phyloP scores from a whole-genome alignment of 75 land plant species.

The Pseudotsuga menziesii region DNA sequence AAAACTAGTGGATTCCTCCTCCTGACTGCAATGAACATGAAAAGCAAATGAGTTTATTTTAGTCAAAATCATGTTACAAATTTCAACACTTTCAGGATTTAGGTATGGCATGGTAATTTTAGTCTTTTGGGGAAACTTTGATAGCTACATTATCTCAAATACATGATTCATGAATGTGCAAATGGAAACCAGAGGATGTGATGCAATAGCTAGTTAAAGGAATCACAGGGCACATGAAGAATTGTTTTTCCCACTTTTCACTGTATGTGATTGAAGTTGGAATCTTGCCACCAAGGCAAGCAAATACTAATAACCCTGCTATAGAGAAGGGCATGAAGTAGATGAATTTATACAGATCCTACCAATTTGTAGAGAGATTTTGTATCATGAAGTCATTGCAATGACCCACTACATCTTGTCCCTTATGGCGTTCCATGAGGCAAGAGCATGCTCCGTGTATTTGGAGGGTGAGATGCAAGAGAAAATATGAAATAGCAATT shows the following conservation, averaged over 20 bases:
- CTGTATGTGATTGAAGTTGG: background rate
- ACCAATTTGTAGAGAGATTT: background rate
- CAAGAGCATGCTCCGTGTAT: background rate
- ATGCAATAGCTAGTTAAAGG: background rate
- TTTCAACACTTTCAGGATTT: background rate
- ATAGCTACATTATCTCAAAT: background rate
- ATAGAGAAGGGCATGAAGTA: background rate
- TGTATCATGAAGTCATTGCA: background rate
- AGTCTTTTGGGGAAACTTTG: background rate
- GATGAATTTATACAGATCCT: background rate
- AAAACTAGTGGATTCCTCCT: slow-evolving; percentile 98
- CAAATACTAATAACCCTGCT: background rate
- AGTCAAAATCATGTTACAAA: background rate
- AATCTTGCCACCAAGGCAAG: background rate
- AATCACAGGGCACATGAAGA: background rate
- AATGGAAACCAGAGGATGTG: background rate
- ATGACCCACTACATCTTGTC: background rate
- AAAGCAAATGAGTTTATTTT: background rate
- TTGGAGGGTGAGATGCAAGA: background rate
- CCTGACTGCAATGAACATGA: slow-evolving; percentile 73
- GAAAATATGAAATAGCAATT: background rate
- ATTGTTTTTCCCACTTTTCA: background rate
- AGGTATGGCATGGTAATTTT: background rate
- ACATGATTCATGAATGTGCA: background rate
- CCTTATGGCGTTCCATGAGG: background rate